Evolutionary conservation across 2,329 filamentous ascomycete genomes (phyloP).

Genomic region (Pestalotiopsis sp.): DNA sequence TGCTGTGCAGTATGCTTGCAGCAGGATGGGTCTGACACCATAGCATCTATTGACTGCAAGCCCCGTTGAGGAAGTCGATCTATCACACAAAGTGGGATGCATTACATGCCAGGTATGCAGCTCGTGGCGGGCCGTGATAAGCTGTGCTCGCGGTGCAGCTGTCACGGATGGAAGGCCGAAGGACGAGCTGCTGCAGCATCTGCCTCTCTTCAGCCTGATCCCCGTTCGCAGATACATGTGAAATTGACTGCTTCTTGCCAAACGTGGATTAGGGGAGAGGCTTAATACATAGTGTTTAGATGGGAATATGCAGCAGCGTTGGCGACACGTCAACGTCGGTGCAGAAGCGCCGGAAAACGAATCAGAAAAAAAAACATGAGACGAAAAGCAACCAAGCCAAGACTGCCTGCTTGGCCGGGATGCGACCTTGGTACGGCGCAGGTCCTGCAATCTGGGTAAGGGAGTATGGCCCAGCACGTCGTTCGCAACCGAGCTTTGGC

Average conservation of each 20-base stretch:
- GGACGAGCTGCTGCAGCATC: not conserved
- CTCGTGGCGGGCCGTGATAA: not conserved
- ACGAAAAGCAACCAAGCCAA: constrained; percentile 1
- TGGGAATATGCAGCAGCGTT: not conserved
- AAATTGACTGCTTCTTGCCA: not conserved
- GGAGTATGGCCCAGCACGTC: not conserved
- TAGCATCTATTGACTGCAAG: not conserved
- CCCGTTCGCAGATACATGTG: not conserved
- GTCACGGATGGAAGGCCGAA: not conserved
- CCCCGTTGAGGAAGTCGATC: not conserved
- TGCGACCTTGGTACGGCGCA: constrained; percentile 28
- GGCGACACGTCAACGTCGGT: not conserved
- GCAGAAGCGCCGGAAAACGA: constrained; percentile 1
- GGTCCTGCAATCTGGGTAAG: constrained; percentile 30
- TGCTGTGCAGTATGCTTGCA: not conserved
- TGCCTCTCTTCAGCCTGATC: not conserved
- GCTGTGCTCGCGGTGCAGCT: not conserved
- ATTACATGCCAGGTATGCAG: not conserved
- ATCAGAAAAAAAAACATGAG: constrained; percentile 10
- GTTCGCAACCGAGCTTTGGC: constrained; percentile 21
- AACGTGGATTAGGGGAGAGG: not conserved
- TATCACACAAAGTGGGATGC: not conserved
- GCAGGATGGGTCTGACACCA: not conserved
- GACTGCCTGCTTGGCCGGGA: constrained; percentile 16
- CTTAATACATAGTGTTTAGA: not conserved